A percentile compares a stretch with the other conserved stretches of the same genome.
Evolutionary conservation across 805 yeast genomes (phyloP).

Genomic region (Saccharomycodes ludwigii): DNA sequence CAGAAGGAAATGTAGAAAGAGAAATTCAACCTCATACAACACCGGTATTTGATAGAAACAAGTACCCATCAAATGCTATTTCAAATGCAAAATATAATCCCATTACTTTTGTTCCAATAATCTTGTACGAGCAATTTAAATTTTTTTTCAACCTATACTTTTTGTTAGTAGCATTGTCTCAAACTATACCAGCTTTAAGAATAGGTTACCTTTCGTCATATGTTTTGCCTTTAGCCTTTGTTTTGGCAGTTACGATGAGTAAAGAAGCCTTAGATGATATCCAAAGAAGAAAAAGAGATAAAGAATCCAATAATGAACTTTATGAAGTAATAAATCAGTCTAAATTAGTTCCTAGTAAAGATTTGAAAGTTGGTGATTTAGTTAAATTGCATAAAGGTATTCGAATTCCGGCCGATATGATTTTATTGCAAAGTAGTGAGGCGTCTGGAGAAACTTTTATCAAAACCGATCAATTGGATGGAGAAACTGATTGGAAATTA

Average conservation of each 20-base stretch:
- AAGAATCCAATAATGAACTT: constrained; percentile 73
- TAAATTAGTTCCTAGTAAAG: constrained; percentile 38
- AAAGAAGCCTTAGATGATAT: constrained; percentile 95
- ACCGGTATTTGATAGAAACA: constrained; percentile 22
- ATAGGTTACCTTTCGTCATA: constrained; percentile 91
- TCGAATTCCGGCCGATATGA: constrained; percentile 89
- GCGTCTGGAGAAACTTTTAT: constrained; percentile 78
- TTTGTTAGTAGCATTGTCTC: constrained; percentile 85
- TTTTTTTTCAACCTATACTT: constrained; percentile 92
- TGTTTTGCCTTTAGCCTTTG: constrained; percentile 89
- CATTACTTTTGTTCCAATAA: constrained; percentile 73
- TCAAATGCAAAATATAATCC: constrained; percentile 93
- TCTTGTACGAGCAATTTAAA: constrained; percentile 91
- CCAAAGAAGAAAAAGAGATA: constrained; percentile 79
- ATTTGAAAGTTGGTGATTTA: constrained; percentile 76
- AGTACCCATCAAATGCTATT: constrained; percentile 59
- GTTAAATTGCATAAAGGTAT: constrained; percentile 67
- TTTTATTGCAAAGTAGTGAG: constrained; percentile 74
- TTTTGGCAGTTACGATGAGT: constrained; percentile 80
- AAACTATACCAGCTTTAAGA: constrained; percentile 75
- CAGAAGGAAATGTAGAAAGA: constrained; percentile 25
- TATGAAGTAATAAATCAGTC: constrained; percentile 54
- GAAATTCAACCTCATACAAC: constrained; percentile 32
- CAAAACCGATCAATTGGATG: constrained; percentile 95
- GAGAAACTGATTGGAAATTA: constrained; percentile 98